Evolutionary conservation across 768 basidiomycete species (phyloP).

Genomic region (Leccinellum albellum): DNA sequence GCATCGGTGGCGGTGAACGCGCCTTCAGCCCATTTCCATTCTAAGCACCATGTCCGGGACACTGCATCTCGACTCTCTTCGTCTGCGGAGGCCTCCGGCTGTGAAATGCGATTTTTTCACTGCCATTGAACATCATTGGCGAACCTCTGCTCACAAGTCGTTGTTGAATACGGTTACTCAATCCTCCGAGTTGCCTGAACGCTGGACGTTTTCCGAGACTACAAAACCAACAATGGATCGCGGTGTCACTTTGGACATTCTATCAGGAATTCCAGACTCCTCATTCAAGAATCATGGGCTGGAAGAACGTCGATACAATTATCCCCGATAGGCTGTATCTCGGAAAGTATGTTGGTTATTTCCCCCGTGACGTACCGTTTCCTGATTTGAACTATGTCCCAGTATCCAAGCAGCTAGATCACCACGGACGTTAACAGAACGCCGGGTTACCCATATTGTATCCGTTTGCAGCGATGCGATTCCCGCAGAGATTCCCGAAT

Average conservation of each 20-base stretch:
- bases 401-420: conserved; percentile 71
- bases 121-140: conserved; percentile 24
- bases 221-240: conserved; percentile 34
- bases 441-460: conserved; percentile 74
- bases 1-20: conserved; percentile 31
- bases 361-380: conserved; percentile 20
- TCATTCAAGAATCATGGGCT: conserved; percentile 34
- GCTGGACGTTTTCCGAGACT: conserved; percentile 22
- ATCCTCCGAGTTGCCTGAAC: conserved; percentile 28
- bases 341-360: conserved; percentile 58
- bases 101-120: conserved; percentile 32
- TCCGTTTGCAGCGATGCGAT: conserved; percentile 74
- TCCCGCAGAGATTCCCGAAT: conserved; percentile 66
- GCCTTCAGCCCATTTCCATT: conserved; percentile 18
- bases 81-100: conserved; percentile 29
- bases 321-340: conserved; percentile 64
- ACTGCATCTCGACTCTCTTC: conserved; percentile 26
- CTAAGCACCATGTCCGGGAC: conserved; percentile 29
- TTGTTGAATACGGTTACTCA: conserved; percentile 30
- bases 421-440: conserved; percentile 66
- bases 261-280: conserved; percentile 27
- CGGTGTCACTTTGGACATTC: conserved; percentile 18
- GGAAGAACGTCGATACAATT: conserved; percentile 67
- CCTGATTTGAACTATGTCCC: conserved; percentile 44
- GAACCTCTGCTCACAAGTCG: conserved; percentile 18